phyloP scores from a whole-genome alignment of 331 rosid species.

The Malus hybrid region DNA sequence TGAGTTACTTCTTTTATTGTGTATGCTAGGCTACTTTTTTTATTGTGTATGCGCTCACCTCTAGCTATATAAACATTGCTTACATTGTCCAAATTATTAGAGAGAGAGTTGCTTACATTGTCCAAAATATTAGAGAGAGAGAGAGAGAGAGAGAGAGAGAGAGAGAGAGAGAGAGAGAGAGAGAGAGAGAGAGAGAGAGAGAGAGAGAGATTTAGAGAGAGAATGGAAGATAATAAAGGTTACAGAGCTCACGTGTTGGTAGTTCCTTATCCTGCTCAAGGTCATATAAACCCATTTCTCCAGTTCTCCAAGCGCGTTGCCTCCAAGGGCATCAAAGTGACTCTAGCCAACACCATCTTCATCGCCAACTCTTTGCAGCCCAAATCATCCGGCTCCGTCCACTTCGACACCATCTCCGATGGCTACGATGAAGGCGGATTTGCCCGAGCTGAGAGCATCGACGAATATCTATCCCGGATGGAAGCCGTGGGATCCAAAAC shows the following conservation, averaged over 20 bases:
- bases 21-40: no score
- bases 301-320: slow-evolving; percentile 42
- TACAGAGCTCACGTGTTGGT: slow-evolving; percentile 26
- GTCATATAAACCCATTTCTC: slow-evolving; percentile 58
- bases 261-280: slow-evolving; percentile 61
- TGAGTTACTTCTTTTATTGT: no score
- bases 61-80: no score
- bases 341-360: slow-evolving; percentile 38
- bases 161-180: no score
- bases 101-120: not conserved
- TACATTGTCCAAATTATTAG: not conserved
- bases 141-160: no score
- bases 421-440: slow-evolving; percentile 57
- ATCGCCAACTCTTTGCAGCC: slow-evolving; percentile 37
- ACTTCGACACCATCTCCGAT: slow-evolving; percentile 47
- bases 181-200: no score
- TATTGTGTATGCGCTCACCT: no score
- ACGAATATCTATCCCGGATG: slow-evolving; percentile 29
- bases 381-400: slow-evolving; percentile 12
- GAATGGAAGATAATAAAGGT: not conserved
- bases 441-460: slow-evolving; percentile 17
- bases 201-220: no score
- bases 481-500: slow-evolving; percentile 29
- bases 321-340: slow-evolving; percentile 36
- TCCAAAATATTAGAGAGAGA: no score